A percentile compares a stretch with the other conserved stretches of the same genome.
Conservation (phyloP, 1,284 basidiomycete genomes). For the Heliocybe sulcata region DNA sequence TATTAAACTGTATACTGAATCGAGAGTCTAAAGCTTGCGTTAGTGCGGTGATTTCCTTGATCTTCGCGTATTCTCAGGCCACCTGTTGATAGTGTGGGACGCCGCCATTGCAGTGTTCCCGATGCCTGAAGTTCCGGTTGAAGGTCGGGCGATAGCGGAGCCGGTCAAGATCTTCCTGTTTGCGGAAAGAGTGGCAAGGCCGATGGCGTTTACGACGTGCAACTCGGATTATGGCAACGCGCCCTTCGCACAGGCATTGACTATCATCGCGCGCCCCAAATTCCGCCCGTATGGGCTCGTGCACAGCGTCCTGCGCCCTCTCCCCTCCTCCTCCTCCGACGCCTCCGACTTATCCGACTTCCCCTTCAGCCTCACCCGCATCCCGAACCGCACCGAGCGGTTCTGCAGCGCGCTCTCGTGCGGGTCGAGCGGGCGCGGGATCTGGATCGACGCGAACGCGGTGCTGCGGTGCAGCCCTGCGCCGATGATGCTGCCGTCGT, state of each 20-base stretch:
- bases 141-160: background rate
- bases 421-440: background rate
- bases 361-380: slow-evolving; percentile 1
- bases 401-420: background rate
- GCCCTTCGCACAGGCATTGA: background rate
- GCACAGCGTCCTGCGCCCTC: background rate
- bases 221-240: background rate
- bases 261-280: background rate
- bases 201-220: background rate
- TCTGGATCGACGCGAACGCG: background rate
- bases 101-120: background rate
- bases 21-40: background rate
- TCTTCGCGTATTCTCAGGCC: background rate
- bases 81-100: background rate
- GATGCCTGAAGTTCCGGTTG: background rate
- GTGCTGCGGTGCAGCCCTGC: background rate
- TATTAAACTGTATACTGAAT: background rate
- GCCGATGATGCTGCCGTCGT: background rate
- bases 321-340: background rate
- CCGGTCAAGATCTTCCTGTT: slow-evolving; percentile 1
- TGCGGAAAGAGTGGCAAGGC: background rate
- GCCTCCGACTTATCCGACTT: background rate
- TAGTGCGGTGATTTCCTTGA: background rate
- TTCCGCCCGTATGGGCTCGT: background rate
- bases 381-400: background rate